phyloP scores from a whole-genome alignment of 371 early-diverging fungal species.

The Apophysomyces elegans region DNA sequence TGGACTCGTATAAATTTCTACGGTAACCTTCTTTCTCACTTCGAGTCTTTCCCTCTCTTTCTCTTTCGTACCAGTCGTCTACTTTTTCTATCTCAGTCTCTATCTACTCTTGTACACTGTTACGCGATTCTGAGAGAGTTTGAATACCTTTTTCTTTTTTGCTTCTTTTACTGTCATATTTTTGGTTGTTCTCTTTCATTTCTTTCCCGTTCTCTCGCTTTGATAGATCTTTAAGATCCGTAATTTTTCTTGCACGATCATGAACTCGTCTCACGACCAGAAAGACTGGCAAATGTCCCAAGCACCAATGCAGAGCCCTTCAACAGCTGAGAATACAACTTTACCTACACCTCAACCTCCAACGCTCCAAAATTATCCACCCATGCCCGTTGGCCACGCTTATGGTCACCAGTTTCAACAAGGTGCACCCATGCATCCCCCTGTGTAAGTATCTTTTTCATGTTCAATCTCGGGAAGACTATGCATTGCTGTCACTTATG shows the following conservation, averaged over 20 bases:
- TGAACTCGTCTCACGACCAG: conserved; percentile 43
- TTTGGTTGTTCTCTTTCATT: background rate
- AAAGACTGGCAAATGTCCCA: conserved; percentile 49
- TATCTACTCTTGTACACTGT: background rate
- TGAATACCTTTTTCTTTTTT: conserved; percentile 10
- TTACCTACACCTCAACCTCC: conserved; percentile 26
- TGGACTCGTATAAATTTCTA: conserved; percentile 16
- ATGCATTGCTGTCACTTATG: conserved; percentile 31
- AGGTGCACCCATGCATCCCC: conserved; percentile 33
- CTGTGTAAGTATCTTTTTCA: conserved; percentile 36
- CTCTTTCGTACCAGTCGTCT: conserved; percentile 11
- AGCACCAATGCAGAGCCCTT: conserved; percentile 32
- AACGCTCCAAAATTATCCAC: conserved; percentile 14
- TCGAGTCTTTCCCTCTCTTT: conserved; percentile 14
- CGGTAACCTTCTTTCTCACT: conserved; percentile 7
- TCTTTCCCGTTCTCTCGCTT: conserved; percentile 11
- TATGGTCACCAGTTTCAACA: conserved; percentile 36
- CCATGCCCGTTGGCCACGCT: conserved; percentile 33
- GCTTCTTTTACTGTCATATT: conserved; percentile 8
- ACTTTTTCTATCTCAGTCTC: background rate
- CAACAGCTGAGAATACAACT: conserved; percentile 29
- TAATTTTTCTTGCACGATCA: conserved; percentile 15
- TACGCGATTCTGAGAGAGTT: background rate
- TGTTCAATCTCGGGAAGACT: conserved; percentile 4
- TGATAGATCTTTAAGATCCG: conserved; percentile 19